Evolutionary conservation across 306 rosid species (phyloP).

Genomic region (Quercus wislizeni): DNA sequence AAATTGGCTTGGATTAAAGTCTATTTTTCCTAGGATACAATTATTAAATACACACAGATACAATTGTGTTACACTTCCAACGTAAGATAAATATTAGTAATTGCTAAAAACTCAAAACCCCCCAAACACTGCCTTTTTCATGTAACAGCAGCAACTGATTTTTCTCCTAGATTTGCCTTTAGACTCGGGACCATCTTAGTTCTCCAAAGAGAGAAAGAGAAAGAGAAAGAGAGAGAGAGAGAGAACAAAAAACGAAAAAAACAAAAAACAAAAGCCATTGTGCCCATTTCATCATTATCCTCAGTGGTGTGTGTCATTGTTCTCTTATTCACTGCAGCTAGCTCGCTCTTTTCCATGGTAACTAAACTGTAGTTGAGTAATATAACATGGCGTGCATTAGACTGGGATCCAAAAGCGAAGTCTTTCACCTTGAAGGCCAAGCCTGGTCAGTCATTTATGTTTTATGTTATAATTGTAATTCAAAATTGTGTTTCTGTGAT

Average conservation of each 20-base stretch:
- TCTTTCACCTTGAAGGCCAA: slow-evolving; percentile 58
- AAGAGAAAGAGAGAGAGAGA: slow-evolving; percentile 18
- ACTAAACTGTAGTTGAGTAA: slow-evolving; percentile 2
- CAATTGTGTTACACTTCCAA: background rate
- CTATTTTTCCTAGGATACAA: background rate
- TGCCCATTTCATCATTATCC: slow-evolving; percentile 11
- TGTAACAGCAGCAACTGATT: slow-evolving; percentile 55
- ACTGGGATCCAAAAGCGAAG: slow-evolving; percentile 81
- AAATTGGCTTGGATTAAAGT: no score
- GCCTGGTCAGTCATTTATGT: slow-evolving; percentile 47
- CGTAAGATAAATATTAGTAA: background rate
- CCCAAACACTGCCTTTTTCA: slow-evolving; percentile 38
- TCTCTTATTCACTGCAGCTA: background rate
- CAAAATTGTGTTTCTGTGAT: background rate
- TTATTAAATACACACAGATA: background rate
- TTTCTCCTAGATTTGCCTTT: slow-evolving; percentile 57
- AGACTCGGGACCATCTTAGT: slow-evolving; percentile 54
- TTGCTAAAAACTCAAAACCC: background rate
- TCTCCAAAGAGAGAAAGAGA: slow-evolving; percentile 2
- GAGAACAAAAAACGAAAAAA: background rate
- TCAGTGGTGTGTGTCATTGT: background rate
- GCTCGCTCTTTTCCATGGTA: slow-evolving; percentile 10
- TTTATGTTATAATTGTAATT: background rate
- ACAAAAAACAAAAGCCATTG: slow-evolving; percentile 5
- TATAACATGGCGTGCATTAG: slow-evolving; percentile 61